Percentiles rank a stretch among this genome's conserved stretches.
Evolutionary conservation across 2,329 filamentous ascomycete species (phyloP).

Genomic region (Penicillium corylophilum): DNA sequence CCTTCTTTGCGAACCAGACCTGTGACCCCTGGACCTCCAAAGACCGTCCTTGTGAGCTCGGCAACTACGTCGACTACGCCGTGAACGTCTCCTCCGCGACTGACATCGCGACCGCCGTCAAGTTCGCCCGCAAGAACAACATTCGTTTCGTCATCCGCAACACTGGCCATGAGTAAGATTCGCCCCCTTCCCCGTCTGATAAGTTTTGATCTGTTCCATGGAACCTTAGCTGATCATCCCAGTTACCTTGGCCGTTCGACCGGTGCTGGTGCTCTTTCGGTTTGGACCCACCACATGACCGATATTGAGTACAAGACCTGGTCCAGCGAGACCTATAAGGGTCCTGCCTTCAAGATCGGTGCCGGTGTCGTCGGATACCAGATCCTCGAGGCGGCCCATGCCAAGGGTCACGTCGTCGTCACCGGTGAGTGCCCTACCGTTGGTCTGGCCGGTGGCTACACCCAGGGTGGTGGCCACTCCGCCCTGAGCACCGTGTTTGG

Average conservation of each 20-base stretch:
- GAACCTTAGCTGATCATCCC: neutral
- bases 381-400: slow-evolving; percentile 49
- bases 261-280: slow-evolving; percentile 52
- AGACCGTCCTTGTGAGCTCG: slow-evolving; percentile 25
- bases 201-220: too few species aligned
- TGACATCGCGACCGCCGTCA: slow-evolving; percentile 31
- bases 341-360: slow-evolving; percentile 54
- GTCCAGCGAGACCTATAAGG: slow-evolving; percentile 46
- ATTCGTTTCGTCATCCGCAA: slow-evolving; percentile 51
- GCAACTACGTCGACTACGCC: slow-evolving; percentile 34
- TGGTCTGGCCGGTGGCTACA: slow-evolving; percentile 60
- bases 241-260: slow-evolving; percentile 56
- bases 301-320: slow-evolving; percentile 35
- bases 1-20: slow-evolving; percentile 33
- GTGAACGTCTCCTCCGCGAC: slow-evolving; percentile 33
- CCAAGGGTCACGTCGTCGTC: slow-evolving; percentile 52
- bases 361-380: slow-evolving; percentile 55
- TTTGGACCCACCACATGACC: slow-evolving; percentile 37
- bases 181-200: neutral
- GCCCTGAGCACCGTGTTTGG: slow-evolving; percentile 56
- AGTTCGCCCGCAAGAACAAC: slow-evolving; percentile 51
- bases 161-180: slow-evolving; percentile 42
- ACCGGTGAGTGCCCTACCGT: slow-evolving; percentile 58
- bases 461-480: slow-evolving; percentile 61
- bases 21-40: slow-evolving; percentile 32